phyloP scores from a whole-genome alignment of 2,329 filamentous ascomycete genomes.

The Claviceps capensis region DNA sequence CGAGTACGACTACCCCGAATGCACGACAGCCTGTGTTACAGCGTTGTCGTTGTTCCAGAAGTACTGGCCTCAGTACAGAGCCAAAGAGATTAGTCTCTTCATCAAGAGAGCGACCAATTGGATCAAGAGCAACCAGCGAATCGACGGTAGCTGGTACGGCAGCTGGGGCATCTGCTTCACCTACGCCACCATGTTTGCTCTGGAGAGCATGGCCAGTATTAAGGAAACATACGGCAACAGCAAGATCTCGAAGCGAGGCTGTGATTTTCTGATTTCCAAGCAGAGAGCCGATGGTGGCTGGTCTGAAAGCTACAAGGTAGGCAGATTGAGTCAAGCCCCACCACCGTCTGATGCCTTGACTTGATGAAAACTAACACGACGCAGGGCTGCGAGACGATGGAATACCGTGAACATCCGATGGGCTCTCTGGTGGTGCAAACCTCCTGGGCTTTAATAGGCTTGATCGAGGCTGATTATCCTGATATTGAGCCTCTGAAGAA shows the following conservation, averaged over 20 bases:
- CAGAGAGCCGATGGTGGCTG: constrained; percentile 87
- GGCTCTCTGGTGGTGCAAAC: constrained; percentile 89
- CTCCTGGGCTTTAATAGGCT: constrained; percentile 71
- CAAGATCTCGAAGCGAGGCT: constrained; percentile 56
- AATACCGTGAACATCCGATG: constrained; percentile 59
- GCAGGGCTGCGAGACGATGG: constrained; percentile 61
- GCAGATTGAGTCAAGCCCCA: not conserved
- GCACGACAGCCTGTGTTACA: constrained; percentile 88
- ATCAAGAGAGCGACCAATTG: constrained; percentile 63
- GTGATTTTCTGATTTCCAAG: constrained; percentile 72
- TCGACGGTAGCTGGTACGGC: constrained; percentile 93
- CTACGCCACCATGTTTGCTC: constrained; percentile 90
- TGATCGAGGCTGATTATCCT: constrained; percentile 74
- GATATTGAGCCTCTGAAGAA: constrained; percentile 56
- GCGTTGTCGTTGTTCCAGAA: constrained; percentile 70
- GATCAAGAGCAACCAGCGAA: constrained; percentile 65
- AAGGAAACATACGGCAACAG: constrained; percentile 74
- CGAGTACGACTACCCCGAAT: constrained; percentile 96
- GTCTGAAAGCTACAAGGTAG: constrained; percentile 79
- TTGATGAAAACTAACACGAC: constrained; percentile 7
- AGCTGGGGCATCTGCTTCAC: constrained; percentile 98
- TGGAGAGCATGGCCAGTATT: constrained; percentile 70
- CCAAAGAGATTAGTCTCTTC: constrained; percentile 59
- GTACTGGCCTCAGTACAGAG: constrained; percentile 69
- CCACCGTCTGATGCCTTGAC: too few species aligned